These are phyloP conservation scores for Phytophthora pinifolia DNA, from an alignment of 352 stramenopile genomes.

Conservation along the genomic window DNA sequence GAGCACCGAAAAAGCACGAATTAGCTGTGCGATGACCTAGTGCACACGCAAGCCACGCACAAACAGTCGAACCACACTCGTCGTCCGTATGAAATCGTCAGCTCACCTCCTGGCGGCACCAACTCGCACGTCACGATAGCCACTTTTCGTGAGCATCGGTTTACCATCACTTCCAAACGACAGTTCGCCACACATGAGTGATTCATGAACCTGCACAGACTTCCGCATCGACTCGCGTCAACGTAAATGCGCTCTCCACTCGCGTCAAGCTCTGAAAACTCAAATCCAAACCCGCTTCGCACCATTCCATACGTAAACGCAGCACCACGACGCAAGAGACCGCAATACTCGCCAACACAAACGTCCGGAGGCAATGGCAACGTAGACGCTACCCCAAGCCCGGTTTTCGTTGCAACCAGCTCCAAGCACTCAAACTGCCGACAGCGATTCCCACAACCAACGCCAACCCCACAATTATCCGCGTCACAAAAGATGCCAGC, in stretches of 20 bases:
- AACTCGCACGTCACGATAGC: constrained; percentile 1
- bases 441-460: background rate
- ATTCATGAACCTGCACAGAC: background rate
- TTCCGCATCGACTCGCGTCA: constrained; percentile 1
- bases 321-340: background rate
- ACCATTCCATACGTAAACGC: background rate
- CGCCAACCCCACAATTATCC: background rate
- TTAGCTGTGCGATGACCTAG: background rate
- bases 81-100: background rate
- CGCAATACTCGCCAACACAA: constrained; percentile 5
- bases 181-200: constrained; percentile 2
- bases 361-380: constrained; percentile 1
- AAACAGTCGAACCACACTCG: background rate
- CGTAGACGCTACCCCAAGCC: background rate
- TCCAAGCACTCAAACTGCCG: background rate
- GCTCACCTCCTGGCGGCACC: background rate
- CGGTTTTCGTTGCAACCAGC: background rate
- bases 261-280: background rate
- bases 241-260: background rate
- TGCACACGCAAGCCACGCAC: background rate
- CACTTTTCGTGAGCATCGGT: background rate
- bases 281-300: background rate
- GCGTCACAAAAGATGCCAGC: background rate
- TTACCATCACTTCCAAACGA: background rate
- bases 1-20: no score